A percentile compares a stretch with the other conserved stretches of the same genome.
Evolutionary conservation across 805 yeast species (phyloP).

Genomic region (Starmerella vaccinii): DNA sequence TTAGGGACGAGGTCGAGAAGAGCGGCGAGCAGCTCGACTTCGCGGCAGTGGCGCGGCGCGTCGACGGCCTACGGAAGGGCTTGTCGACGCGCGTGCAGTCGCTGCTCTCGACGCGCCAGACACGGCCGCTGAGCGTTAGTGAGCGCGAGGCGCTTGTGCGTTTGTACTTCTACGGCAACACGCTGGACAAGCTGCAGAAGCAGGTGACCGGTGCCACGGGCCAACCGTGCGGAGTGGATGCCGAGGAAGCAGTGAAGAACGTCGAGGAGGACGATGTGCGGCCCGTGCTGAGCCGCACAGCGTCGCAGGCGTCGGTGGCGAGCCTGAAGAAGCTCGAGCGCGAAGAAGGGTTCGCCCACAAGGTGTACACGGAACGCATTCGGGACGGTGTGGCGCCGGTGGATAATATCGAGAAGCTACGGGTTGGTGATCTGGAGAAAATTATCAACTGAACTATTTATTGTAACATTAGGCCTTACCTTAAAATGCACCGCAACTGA

Average conservation of each 20-base stretch:
- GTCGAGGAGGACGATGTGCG: slow-evolving; percentile 21
- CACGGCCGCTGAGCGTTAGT: slow-evolving; percentile 18
- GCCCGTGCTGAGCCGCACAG: slow-evolving; percentile 25
- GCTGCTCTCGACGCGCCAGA: slow-evolving; percentile 17
- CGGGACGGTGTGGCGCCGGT: slow-evolving; percentile 1
- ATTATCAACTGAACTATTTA: slow-evolving; percentile 15
- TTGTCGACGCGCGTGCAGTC: slow-evolving; percentile 20
- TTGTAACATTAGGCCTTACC: neutral
- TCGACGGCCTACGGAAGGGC: slow-evolving; percentile 20
- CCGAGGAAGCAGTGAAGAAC: slow-evolving; percentile 21
- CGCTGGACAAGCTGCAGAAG: slow-evolving; percentile 21
- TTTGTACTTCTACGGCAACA: slow-evolving; percentile 22
- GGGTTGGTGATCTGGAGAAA: slow-evolving; percentile 20
- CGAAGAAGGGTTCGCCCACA: slow-evolving; percentile 87
- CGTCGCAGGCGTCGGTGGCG: slow-evolving; percentile 32
- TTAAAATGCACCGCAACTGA: neutral
- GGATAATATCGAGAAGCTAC: slow-evolving; percentile 15
- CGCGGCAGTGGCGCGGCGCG: slow-evolving; percentile 7
- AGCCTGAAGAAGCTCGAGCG: slow-evolving; percentile 53
- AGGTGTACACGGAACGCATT: slow-evolving; percentile 50
- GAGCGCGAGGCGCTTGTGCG: slow-evolving; percentile 25
- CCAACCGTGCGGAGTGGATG: neutral
- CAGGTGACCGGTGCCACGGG: slow-evolving; percentile 13
- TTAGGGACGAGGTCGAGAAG: slow-evolving; percentile 7
- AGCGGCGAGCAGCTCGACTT: neutral